Percentiles rank a stretch among this genome's conserved stretches.
These are phyloP conservation scores for Paracoccidioides brasiliensis DNA, from an alignment of 2,329 filamentous ascomycete species.

Conservation along the genomic window DNA sequence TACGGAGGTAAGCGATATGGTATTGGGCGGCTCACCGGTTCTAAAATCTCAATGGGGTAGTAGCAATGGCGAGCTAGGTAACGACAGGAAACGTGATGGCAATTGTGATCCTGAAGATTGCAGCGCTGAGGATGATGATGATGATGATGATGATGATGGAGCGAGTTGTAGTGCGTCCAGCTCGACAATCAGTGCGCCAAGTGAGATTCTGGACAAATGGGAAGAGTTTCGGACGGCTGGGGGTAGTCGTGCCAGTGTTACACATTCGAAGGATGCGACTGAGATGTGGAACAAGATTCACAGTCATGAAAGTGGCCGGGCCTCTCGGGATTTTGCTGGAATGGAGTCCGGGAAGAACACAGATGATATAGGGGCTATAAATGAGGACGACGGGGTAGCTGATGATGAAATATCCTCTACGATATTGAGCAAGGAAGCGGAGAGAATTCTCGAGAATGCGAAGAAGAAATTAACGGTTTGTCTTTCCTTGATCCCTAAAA, in stretches of 20 bases:
- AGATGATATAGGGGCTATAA: slow-evolving; percentile 26
- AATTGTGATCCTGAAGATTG: slow-evolving; percentile 24
- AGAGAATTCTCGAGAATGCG: slow-evolving; percentile 83
- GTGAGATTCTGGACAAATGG: slow-evolving; percentile 15
- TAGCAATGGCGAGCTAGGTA: background rate
- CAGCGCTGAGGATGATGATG: slow-evolving; percentile 42
- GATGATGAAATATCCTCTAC: slow-evolving; percentile 58
- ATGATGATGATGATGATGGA: slow-evolving; percentile 39
- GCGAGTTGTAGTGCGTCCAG: slow-evolving; percentile 22
- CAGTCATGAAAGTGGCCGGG: slow-evolving; percentile 1
- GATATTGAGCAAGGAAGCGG: slow-evolving; percentile 67
- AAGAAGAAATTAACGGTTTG: slow-evolving; percentile 77
- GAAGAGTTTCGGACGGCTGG: slow-evolving; percentile 14
- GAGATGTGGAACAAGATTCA: background rate
- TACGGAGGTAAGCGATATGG: slow-evolving; percentile 3
- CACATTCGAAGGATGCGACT: slow-evolving; percentile 1
- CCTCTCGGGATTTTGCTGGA: slow-evolving; percentile 10
- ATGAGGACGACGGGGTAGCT: slow-evolving; percentile 31
- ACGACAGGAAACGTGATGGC: background rate
- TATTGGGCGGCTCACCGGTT: slow-evolving; percentile 11
- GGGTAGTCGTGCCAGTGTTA: background rate
- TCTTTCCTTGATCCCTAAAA: slow-evolving; percentile 7
- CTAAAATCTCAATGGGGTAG: slow-evolving; percentile 1
- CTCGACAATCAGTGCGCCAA: slow-evolving; percentile 22
- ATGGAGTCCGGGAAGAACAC: slow-evolving; percentile 14